phyloP scores from a whole-genome alignment of 176 grass and related monocot genomes.

The Triticum monococcum region DNA sequence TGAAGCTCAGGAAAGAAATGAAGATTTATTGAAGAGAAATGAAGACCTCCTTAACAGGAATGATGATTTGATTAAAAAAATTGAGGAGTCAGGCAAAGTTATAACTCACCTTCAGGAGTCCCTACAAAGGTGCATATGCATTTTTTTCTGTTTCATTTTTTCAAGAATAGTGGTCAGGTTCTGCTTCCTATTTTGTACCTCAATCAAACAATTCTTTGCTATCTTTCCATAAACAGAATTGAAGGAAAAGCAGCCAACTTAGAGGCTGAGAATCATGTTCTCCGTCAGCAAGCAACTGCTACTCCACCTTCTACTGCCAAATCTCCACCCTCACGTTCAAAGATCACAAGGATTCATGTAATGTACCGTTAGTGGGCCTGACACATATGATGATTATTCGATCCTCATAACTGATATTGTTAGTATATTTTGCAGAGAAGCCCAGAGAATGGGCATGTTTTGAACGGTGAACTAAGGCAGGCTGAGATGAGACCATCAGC shows the following conservation, averaged over 20 bases:
- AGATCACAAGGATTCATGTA: constrained; percentile 61
- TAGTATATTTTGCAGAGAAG: constrained; percentile 55
- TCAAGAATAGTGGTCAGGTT: neutral
- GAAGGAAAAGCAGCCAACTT: constrained; percentile 69
- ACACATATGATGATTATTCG: constrained; percentile 25
- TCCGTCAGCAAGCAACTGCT: constrained; percentile 67
- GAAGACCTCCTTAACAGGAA: constrained; percentile 56
- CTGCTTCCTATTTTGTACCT: constrained; percentile 16
- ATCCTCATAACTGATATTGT: constrained; percentile 20
- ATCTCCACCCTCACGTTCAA: constrained; percentile 51
- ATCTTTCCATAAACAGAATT: constrained; percentile 46
- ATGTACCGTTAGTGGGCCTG: neutral
- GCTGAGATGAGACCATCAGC: constrained; percentile 44
- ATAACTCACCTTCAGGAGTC: constrained; percentile 56
- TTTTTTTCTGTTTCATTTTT: constrained; percentile 20
- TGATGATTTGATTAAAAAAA: constrained; percentile 64
- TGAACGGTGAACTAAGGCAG: constrained; percentile 59
- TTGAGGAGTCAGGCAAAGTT: constrained; percentile 53
- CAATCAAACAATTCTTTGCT: constrained; percentile 13
- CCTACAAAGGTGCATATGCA: constrained; percentile 53
- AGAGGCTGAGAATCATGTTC: constrained; percentile 74
- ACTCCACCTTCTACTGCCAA: constrained; percentile 58
- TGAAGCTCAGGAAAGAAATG: constrained; percentile 69
- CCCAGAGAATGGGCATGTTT: constrained; percentile 69
- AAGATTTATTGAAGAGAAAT: constrained; percentile 56